A percentile compares a stretch with the other conserved stretches of the same genome.
Evolutionary conservation across 176 grass and related monocot genomes (phyloP).

Genomic region (Musa beccarii): DNA sequence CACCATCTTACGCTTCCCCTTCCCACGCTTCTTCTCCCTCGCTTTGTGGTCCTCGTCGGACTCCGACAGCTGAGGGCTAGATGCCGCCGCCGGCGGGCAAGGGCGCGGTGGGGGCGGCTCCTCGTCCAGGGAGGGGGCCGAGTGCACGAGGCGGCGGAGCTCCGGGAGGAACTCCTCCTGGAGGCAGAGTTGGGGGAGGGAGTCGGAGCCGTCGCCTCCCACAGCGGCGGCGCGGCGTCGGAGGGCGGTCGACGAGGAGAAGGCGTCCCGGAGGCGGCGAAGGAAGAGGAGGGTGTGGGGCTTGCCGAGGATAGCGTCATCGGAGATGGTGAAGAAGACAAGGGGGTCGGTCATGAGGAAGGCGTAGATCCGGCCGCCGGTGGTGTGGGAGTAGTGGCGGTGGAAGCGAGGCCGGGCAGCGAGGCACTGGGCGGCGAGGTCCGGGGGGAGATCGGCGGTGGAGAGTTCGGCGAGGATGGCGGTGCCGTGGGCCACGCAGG

Average conservation of each 20-base stretch:
- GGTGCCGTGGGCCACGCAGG: constrained; percentile 16
- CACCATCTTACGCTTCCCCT: constrained; percentile 2
- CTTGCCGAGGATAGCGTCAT: background rate
- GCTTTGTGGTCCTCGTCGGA: background rate
- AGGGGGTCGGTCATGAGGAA: constrained; percentile 18
- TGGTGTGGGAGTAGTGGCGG: constrained; percentile 12
- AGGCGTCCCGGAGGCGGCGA: constrained; percentile 3
- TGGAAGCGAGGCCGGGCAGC: constrained; percentile 10
- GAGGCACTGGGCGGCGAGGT: constrained; percentile 3
- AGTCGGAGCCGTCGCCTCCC: too few relatives aligned
- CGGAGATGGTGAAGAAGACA: constrained; percentile 13
- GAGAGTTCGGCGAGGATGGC: constrained; percentile 12
- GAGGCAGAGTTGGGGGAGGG: constrained; percentile 1
- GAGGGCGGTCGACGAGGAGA: background rate
- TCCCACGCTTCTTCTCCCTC: background rate
- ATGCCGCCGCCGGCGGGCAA: background rate
- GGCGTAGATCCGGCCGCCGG: constrained; percentile 13
- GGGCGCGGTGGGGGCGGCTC: background rate
- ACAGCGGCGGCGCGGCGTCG: background rate
- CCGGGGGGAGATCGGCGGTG: background rate
- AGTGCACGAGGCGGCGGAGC: constrained; percentile 5
- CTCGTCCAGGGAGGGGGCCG: background rate
- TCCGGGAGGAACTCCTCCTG: constrained; percentile 17
- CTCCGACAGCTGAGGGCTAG: background rate
- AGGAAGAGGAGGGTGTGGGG: background rate